phyloP scores from a whole-genome alignment of 1,284 basidiomycete genomes.

The Melampsora americana region DNA sequence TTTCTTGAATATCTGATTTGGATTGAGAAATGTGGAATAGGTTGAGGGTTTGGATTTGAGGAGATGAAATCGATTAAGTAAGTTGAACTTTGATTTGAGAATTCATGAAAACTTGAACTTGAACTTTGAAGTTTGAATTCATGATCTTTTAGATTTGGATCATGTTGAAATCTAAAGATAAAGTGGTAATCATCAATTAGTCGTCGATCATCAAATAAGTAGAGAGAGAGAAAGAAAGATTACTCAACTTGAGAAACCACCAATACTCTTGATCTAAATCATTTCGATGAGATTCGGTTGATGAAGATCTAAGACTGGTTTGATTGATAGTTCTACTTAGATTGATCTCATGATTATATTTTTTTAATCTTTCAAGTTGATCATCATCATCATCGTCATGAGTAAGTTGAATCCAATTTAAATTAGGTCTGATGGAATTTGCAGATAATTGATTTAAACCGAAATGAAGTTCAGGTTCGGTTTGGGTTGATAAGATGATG shows the following conservation, averaged over 20 bases:
- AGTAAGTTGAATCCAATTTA: slow-evolving; percentile 3
- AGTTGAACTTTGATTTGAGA: slow-evolving; percentile 14
- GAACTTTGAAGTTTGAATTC: slow-evolving; percentile 9
- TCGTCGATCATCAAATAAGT: too few species aligned
- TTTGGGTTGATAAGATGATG: slow-evolving; percentile 2
- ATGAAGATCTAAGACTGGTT: background rate
- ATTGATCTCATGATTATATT: slow-evolving; percentile 4
- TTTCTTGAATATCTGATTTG: background rate
- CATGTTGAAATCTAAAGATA: background rate
- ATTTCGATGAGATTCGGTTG: background rate
- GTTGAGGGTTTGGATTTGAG: background rate
- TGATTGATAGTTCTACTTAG: background rate
- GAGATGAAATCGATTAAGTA: background rate
- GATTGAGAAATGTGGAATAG: slow-evolving; percentile 12
- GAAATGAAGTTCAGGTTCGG: slow-evolving; percentile 12
- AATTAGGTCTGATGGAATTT: slow-evolving; percentile 22
- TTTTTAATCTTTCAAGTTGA: background rate
- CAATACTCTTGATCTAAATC: slow-evolving; percentile 25
- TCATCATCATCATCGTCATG: background rate
- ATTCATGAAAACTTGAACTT: slow-evolving; percentile 12
- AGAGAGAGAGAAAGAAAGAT: background rate
- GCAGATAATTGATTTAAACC: slow-evolving; percentile 15
- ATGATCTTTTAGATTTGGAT: background rate
- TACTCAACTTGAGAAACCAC: slow-evolving; percentile 39
- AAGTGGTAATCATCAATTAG: too few species aligned